Evolutionary conservation across 1,139 yeast genomes (phyloP).

Genomic region (Lodderomyces elongisporus): DNA sequence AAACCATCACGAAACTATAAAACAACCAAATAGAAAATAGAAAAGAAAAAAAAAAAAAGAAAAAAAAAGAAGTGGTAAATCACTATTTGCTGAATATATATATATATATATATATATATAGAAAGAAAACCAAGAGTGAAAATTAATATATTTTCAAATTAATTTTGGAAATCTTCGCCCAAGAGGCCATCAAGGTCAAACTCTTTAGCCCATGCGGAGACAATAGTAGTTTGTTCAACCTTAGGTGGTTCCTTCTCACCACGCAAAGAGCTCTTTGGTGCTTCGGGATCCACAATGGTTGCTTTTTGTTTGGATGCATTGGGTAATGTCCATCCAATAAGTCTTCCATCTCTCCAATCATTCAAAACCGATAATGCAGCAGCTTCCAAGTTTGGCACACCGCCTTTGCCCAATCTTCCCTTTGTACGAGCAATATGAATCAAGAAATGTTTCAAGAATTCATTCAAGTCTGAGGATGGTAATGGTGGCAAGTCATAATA

Average conservation of each 20-base stretch:
- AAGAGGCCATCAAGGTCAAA: slow-evolving; percentile 85
- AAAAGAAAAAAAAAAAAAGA: too few species aligned
- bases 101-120: too few species aligned
- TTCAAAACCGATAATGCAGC: slow-evolving; percentile 81
- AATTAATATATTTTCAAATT: too few species aligned
- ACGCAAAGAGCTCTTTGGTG: slow-evolving; percentile 39
- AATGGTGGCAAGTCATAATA: slow-evolving; percentile 82
- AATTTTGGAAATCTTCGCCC: slow-evolving; percentile 30
- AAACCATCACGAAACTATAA: too few species aligned
- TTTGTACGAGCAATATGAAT: slow-evolving; percentile 89
- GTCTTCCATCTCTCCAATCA: slow-evolving; percentile 97
- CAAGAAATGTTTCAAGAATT: slow-evolving; percentile 74
- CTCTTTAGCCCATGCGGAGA: slow-evolving; percentile 88
- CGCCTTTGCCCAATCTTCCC: slow-evolving; percentile 92
- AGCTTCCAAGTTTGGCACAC: slow-evolving; percentile 80
- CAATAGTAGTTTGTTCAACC: slow-evolving; percentile 76
- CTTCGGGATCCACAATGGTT: slow-evolving; percentile 24
- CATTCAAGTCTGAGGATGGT: slow-evolving; percentile 58
- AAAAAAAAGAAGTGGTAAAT: too few species aligned
- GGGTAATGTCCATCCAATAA: slow-evolving; percentile 87
- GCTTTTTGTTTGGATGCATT: slow-evolving; percentile 48
- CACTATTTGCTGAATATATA: too few species aligned
- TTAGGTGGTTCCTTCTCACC: slow-evolving; percentile 47
- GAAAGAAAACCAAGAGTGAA: too few species aligned
- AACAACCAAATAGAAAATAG: too few species aligned